Percentiles rank a stretch among this genome's conserved stretches.
Evolutionary conservation across 208 protist species (phyloP).

Genomic region (Angomonas ambiguus): DNA sequence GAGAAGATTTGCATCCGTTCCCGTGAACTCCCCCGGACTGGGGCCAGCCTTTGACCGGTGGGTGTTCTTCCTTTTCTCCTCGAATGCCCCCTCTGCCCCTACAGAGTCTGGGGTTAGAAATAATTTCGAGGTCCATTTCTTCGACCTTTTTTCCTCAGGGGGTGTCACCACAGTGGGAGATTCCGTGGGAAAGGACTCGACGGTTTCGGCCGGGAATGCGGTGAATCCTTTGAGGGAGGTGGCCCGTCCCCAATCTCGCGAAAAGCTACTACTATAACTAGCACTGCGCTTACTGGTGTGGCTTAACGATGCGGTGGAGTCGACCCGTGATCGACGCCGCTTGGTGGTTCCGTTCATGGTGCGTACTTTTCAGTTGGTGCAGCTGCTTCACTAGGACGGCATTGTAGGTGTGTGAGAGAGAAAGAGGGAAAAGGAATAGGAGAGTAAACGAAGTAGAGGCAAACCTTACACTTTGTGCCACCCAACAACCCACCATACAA

Average conservation of each 20-base stretch:
- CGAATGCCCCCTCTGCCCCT: slow-evolving; percentile 18
- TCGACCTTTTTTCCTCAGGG: background rate
- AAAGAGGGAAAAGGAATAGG: background rate
- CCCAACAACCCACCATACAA: too few species aligned
- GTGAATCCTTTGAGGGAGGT: background rate
- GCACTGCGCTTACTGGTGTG: background rate
- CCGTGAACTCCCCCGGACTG: background rate
- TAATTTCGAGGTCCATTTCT: background rate
- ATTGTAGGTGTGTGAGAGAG: too few species aligned
- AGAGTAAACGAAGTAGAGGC: background rate
- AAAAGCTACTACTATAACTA: background rate
- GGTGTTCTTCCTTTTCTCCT: background rate
- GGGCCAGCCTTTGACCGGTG: background rate
- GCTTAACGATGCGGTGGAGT: background rate
- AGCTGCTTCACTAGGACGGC: too few species aligned
- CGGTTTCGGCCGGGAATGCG: background rate
- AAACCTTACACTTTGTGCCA: background rate
- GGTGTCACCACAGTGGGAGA: background rate
- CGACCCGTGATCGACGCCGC: background rate
- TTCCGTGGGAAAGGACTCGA: background rate
- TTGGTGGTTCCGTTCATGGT: background rate
- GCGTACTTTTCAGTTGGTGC: too few species aligned
- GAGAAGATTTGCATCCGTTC: background rate
- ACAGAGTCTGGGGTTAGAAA: slow-evolving; percentile 19
- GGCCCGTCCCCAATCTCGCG: background rate